Conservation (phyloP, 306 rosid species). For the Dryas octopetala region DNA sequence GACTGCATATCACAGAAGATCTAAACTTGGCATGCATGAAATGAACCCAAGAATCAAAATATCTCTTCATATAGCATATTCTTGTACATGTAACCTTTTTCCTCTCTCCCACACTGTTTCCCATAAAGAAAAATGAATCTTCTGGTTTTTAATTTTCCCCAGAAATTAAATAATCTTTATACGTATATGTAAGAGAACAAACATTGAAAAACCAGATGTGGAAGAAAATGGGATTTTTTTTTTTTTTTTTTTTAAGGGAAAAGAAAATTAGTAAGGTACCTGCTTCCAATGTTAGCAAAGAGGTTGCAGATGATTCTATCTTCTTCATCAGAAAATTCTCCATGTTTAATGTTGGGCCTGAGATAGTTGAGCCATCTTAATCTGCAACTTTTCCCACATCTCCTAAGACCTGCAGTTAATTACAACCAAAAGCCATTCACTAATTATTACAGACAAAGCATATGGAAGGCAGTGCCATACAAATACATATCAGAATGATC, state of each 20-base stretch:
- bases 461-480: neutral
- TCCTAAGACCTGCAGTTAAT: slow-evolving; percentile 59
- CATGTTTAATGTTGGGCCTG: slow-evolving; percentile 88
- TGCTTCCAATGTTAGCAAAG: slow-evolving; percentile 90
- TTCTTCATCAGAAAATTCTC: slow-evolving; percentile 84
- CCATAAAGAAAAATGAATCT: neutral
- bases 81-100: slow-evolving; percentile 4
- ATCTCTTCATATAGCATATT: neutral
- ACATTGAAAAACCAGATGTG: neutral
- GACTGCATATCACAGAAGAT: slow-evolving; percentile 20
- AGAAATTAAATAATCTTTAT: neutral
- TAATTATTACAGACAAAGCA: slow-evolving; percentile 1
- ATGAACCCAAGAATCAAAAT: slow-evolving; percentile 2
- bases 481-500: neutral
- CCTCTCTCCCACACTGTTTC: neutral
- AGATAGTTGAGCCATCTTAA: slow-evolving; percentile 95
- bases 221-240: neutral
- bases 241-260: neutral
- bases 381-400: slow-evolving; percentile 97
- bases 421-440: slow-evolving; percentile 20
- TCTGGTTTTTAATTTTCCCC: too few species aligned
- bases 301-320: slow-evolving; percentile 74
- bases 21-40: slow-evolving; percentile 32
- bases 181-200: neutral
- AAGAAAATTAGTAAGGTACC: slow-evolving; percentile 36